A percentile compares a stretch with the other conserved stretches of the same genome.
These are phyloP conservation scores for Atkinsonella texensis DNA, from an alignment of 2,329 filamentous ascomycete species.

Conservation along the genomic window DNA sequence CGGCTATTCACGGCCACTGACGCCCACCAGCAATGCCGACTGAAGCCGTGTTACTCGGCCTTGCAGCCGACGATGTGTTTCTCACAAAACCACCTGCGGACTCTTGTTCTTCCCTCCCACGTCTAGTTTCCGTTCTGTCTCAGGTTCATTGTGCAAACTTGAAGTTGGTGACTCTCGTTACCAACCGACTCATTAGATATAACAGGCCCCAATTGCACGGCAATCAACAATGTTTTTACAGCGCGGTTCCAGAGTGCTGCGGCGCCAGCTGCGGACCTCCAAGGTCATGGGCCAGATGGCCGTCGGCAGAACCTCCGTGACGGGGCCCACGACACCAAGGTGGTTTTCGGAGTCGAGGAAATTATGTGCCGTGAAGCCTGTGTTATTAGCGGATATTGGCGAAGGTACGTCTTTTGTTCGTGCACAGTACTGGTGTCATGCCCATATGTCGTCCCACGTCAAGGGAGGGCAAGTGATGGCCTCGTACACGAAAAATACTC, in stretches of 20 bases:
- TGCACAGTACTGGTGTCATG: background rate
- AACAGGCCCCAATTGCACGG: constrained; percentile 1
- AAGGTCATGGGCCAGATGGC: constrained; percentile 26
- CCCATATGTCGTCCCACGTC: no score
- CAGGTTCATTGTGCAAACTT: background rate
- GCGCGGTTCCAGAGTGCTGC: constrained; percentile 36
- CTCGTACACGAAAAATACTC: no score
- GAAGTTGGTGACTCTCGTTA: background rate
- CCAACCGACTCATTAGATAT: background rate
- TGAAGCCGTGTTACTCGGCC: constrained; percentile 16
- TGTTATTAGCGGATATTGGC: constrained; percentile 73
- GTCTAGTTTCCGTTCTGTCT: constrained; percentile 1
- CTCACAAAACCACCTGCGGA: background rate
- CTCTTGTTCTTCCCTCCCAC: background rate
- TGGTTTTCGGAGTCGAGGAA: constrained; percentile 39
- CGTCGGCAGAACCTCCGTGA: constrained; percentile 17
- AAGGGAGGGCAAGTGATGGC: background rate
- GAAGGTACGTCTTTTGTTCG: constrained; percentile 46
- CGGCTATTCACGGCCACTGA: constrained; percentile 25
- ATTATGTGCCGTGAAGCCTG: constrained; percentile 57
- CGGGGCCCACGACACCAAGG: constrained; percentile 21
- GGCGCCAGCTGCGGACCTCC: constrained; percentile 38
- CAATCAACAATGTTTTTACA: constrained; percentile 39
- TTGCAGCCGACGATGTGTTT: background rate
- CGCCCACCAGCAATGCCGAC: constrained; percentile 23